Conservation (phyloP, 805 yeast genomes). For the Starmerella lactis-condensi region DNA sequence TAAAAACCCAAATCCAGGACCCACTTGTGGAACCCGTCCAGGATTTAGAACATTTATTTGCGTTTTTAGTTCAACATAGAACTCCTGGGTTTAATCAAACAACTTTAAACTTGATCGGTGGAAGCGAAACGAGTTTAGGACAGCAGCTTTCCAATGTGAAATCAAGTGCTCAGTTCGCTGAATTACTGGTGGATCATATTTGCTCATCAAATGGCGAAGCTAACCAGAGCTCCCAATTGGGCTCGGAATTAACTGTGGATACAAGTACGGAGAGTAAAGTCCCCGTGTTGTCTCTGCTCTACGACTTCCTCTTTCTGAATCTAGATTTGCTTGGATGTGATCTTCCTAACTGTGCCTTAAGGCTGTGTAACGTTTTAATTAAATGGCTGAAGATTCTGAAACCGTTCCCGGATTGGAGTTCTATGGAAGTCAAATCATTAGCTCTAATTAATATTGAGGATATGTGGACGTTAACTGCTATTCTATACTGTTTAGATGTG, state of each 20-base stretch:
- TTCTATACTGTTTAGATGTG: slow-evolving; percentile 10
- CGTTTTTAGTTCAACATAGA: slow-evolving; percentile 6
- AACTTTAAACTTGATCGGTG: slow-evolving; percentile 2
- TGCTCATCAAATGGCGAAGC: no score
- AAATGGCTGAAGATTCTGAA: slow-evolving; percentile 3
- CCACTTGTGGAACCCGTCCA: not conserved
- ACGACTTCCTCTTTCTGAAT: slow-evolving; percentile 3
- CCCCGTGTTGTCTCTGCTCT: slow-evolving; percentile 8
- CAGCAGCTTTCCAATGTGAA: slow-evolving; percentile 2
- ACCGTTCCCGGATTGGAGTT: slow-evolving; percentile 8
- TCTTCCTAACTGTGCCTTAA: not conserved
- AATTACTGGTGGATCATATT: slow-evolving; percentile 2
- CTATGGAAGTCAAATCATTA: slow-evolving; percentile 1
- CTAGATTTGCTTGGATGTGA: not conserved
- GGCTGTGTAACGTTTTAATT: slow-evolving; percentile 1
- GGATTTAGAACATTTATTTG: not conserved
- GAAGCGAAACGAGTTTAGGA: slow-evolving; percentile 5
- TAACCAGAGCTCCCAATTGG: no score
- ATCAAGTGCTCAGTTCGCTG: slow-evolving; percentile 2
- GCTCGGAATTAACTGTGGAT: not conserved
- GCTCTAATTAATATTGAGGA: slow-evolving; percentile 1
- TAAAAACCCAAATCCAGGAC: not conserved
- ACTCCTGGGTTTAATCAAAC: slow-evolving; percentile 7
- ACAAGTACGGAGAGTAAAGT: slow-evolving; percentile 3
- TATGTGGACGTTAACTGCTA: slow-evolving; percentile 3